Percentiles rank a stretch among this genome's conserved stretches.
Conservation (phyloP, 768 basidiomycete genomes). For the Serendipita sp. region DNA sequence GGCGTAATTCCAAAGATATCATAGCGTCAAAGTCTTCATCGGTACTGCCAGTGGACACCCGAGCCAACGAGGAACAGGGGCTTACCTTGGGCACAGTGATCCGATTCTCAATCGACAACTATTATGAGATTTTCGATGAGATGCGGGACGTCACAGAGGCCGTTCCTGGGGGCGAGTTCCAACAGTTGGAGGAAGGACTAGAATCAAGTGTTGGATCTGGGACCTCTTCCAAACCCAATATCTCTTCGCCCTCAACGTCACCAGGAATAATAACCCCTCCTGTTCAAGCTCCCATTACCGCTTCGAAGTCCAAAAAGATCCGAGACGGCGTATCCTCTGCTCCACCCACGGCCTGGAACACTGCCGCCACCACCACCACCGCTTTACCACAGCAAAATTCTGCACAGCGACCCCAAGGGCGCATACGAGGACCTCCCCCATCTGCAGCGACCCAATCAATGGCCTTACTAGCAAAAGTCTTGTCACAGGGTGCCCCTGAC, state of each 20-base stretch:
- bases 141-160: constrained; percentile 55
- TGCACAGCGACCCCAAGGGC: neutral
- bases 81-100: constrained; percentile 58
- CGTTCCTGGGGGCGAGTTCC: neutral
- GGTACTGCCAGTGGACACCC: neutral
- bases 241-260: constrained; percentile 11
- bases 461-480: neutral
- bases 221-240: neutral
- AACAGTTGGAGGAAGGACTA: neutral
- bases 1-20: neutral
- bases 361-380: neutral
- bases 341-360: constrained; percentile 14
- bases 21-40: neutral
- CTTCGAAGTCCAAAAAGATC: too few species aligned
- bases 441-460: neutral
- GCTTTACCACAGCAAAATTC: neutral
- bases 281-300: constrained; percentile 19
- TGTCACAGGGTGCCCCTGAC: neutral
- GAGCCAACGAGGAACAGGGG: neutral
- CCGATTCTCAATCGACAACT: constrained; percentile 63
- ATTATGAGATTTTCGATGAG: constrained; percentile 79
- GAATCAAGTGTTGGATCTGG: neutral
- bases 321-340: too few species aligned
- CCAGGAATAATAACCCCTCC: constrained; percentile 4
- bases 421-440: neutral